Evolutionary conservation across 2,329 filamentous ascomycete species (phyloP).

Genomic region (Exophiala sideris): DNA sequence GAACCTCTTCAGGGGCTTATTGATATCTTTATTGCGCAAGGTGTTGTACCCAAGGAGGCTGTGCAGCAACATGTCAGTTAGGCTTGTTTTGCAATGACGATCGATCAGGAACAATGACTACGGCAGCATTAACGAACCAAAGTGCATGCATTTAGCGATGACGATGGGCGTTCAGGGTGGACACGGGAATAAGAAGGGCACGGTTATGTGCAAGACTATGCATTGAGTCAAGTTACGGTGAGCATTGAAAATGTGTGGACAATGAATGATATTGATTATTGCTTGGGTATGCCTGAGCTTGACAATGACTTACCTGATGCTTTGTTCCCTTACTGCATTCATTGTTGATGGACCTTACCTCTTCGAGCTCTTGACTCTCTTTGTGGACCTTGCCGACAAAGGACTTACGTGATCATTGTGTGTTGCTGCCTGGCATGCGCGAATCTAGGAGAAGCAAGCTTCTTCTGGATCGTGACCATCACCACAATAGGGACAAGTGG

Average conservation of each 20-base stretch:
- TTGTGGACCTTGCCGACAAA: no score
- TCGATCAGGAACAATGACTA: neutral
- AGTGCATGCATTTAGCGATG: slow-evolving; percentile 5
- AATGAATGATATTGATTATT: no score
- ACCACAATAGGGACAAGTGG: neutral
- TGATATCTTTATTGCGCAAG: slow-evolving; percentile 85
- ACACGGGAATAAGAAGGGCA: neutral
- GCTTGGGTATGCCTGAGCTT: no score
- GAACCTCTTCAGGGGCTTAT: slow-evolving; percentile 95
- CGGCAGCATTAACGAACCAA: neutral
- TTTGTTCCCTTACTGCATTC: no score
- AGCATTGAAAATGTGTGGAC: no score
- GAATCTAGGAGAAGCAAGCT: neutral
- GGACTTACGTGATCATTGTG: no score
- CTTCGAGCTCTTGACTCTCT: no score
- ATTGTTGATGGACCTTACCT: no score
- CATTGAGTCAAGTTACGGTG: no score
- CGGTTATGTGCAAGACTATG: neutral
- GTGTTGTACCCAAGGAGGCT: slow-evolving; percentile 73
- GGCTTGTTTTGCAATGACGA: neutral
- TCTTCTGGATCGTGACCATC: neutral
- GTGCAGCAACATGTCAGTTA: slow-evolving; percentile 24
- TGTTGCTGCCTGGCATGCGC: no score
- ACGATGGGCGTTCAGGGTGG: neutral
- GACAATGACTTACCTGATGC: no score